Conservation (phyloP, 352 stramenopile genomes). For the Pythium chondricola region DNA sequence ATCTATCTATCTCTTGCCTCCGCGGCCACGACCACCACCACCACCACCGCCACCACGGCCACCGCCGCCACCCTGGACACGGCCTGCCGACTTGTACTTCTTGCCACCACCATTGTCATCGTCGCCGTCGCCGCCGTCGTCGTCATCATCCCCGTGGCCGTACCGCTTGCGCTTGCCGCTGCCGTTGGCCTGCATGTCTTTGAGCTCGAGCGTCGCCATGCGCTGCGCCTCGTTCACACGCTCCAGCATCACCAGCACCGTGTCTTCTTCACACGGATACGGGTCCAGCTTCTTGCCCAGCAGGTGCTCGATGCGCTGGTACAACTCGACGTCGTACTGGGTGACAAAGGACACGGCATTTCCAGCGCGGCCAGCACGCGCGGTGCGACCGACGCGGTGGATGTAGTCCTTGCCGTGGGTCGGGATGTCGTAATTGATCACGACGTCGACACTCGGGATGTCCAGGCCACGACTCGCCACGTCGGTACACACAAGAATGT, state of each 20-base stretch:
- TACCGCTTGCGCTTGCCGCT: constrained; percentile 44
- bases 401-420: constrained; percentile 99
- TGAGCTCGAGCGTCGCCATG: constrained; percentile 89
- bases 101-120: constrained; percentile 33
- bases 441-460: constrained; percentile 96
- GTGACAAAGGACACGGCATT: constrained; percentile 97
- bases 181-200: constrained; percentile 64
- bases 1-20: constrained; percentile 11
- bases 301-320: constrained; percentile 94
- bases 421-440: constrained; percentile 99
- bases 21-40: constrained; percentile 1
- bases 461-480: constrained; percentile 92
- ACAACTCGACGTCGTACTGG: constrained; percentile 98
- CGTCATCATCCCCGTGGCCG: constrained; percentile 50
- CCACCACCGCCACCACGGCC: constrained; percentile 6
- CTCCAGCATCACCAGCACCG: constrained; percentile 95
- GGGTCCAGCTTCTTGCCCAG: constrained; percentile 77
- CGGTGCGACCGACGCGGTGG: constrained; percentile 97
- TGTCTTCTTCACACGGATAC: constrained; percentile 91
- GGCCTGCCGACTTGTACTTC: constrained; percentile 76
- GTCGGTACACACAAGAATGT: constrained; percentile 88
- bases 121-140: constrained; percentile 30
- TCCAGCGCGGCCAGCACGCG: constrained; percentile 92
- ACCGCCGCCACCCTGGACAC: constrained; percentile 27
- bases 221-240: constrained; percentile 96